Conservation (phyloP, 176 grass and related monocot species). For the Neostapfia colusana region DNA sequence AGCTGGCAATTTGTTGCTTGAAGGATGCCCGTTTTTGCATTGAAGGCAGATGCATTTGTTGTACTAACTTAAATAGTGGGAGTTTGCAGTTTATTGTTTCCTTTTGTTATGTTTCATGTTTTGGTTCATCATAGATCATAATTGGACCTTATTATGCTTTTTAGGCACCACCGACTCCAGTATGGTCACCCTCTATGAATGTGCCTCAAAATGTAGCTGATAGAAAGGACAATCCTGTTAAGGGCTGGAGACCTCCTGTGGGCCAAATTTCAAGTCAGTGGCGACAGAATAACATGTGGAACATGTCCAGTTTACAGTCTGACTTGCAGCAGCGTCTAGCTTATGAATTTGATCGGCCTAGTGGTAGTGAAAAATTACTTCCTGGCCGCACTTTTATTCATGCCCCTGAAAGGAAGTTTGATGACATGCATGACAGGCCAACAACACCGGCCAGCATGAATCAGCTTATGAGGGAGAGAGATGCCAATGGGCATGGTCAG, state of each 20-base stretch:
- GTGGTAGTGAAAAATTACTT: conserved; percentile 70
- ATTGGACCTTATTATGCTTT: conserved; percentile 18
- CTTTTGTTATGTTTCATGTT: conserved; percentile 29
- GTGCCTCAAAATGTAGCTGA: conserved; percentile 54
- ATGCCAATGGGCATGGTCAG: conserved; percentile 59
- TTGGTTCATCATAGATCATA: conserved; percentile 17
- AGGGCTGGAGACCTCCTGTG: conserved; percentile 66
- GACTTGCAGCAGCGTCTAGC: conserved; percentile 94
- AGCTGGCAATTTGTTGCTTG: background rate
- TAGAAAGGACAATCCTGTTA: conserved; percentile 64
- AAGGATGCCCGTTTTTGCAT: background rate
- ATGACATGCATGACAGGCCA: conserved; percentile 78
- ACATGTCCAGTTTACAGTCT: conserved; percentile 57
- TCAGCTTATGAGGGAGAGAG: conserved; percentile 72
- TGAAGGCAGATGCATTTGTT: conserved; percentile 15
- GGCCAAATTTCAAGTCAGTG: conserved; percentile 87
- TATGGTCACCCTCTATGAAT: conserved; percentile 57
- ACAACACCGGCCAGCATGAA: conserved; percentile 49
- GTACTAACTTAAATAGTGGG: conserved; percentile 18
- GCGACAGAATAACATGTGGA: conserved; percentile 84
- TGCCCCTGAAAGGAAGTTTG: conserved; percentile 89
- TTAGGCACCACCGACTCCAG: conserved; percentile 60
- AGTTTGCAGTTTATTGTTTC: conserved; percentile 20
- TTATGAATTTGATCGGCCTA: conserved; percentile 97
- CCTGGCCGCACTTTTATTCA: conserved; percentile 73